Conservation (phyloP, 2,329 filamentous ascomycete species). For the Diaporthe aspalathi region DNA sequence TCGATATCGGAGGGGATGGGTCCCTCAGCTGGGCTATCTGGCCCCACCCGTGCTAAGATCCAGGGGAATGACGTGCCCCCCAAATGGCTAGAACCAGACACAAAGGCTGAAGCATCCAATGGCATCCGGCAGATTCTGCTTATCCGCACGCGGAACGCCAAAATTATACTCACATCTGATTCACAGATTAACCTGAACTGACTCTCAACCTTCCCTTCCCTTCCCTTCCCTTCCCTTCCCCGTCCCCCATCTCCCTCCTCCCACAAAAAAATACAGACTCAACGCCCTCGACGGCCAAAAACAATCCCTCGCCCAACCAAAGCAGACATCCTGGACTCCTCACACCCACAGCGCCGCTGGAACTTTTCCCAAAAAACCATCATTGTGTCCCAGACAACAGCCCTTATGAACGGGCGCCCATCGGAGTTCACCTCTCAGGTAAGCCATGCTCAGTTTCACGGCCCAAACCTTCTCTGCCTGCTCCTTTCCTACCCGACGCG, state of each 20-base stretch:
- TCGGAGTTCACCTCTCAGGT: conserved; percentile 91
- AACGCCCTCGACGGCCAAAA: conserved; percentile 15
- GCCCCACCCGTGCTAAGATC: conserved; percentile 29
- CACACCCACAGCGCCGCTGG: conserved; percentile 37
- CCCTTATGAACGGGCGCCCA: conserved; percentile 87
- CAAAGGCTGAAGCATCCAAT: conserved; percentile 28
- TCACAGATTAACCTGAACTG: conserved; percentile 28
- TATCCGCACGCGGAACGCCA: conserved; percentile 30
- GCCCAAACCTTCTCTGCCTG: neutral
- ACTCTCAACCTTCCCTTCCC: conserved; percentile 25
- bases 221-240: neutral
- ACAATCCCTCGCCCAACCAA: conserved; percentile 3
- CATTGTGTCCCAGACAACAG: conserved; percentile 59
- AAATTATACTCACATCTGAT: conserved; percentile 28
- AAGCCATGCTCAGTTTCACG: conserved; percentile 50
- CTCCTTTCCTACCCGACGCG: neutral
- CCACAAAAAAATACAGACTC: conserved; percentile 28
- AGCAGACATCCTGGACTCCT: conserved; percentile 25
- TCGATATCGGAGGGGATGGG: conserved; percentile 35
- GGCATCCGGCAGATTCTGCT: conserved; percentile 31
- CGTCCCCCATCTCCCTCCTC: conserved; percentile 1
- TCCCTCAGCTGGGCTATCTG: neutral
- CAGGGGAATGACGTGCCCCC: conserved; percentile 25
- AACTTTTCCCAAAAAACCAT: conserved; percentile 39
- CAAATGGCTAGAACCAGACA: conserved; percentile 23